These are phyloP conservation scores for Mortierella sp. DNA, from an alignment of 371 early-diverging fungal genomes.

Conservation along the genomic window DNA sequence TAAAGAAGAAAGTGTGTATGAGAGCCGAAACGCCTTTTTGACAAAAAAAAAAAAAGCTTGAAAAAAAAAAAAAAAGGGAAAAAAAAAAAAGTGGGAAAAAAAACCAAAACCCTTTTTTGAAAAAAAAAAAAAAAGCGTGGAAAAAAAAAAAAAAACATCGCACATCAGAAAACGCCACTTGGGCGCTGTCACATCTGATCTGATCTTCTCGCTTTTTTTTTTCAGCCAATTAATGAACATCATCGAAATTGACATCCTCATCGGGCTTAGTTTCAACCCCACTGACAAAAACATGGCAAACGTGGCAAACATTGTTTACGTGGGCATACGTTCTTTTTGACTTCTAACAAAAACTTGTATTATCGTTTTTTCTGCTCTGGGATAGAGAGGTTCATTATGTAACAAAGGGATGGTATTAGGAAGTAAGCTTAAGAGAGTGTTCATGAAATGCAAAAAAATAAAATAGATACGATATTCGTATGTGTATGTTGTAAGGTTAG, in stretches of 20 bases:
- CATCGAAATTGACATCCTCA: not conserved
- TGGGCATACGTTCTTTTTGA: too few relatives aligned
- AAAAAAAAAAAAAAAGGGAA: not conserved
- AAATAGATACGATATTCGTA: constrained; percentile 3
- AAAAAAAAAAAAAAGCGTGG: not conserved
- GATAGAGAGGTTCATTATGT: not conserved
- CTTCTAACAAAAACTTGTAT: not conserved
- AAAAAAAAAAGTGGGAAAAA: not conserved
- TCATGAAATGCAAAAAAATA: constrained; percentile 1
- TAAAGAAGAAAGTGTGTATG: not conserved
- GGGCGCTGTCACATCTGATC: constrained; percentile 10
- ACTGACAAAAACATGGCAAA: not conserved
- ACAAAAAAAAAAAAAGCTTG: not conserved
- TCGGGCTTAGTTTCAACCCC: not conserved
- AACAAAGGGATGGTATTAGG: not conserved
- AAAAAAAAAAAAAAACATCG: not conserved
- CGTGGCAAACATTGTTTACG: not conserved
- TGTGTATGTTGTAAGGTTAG: constrained; percentile 1
- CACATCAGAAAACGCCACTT: not conserved
- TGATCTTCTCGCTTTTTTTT: not conserved
- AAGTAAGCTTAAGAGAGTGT: not conserved
- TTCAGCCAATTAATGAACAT: not conserved
- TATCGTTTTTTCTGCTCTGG: not conserved
- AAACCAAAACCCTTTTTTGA: too few relatives aligned
- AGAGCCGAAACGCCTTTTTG: constrained; percentile 6